These are phyloP conservation scores for Melastoma candidum DNA, from an alignment of 441 rosid genomes.

Conservation along the genomic window DNA sequence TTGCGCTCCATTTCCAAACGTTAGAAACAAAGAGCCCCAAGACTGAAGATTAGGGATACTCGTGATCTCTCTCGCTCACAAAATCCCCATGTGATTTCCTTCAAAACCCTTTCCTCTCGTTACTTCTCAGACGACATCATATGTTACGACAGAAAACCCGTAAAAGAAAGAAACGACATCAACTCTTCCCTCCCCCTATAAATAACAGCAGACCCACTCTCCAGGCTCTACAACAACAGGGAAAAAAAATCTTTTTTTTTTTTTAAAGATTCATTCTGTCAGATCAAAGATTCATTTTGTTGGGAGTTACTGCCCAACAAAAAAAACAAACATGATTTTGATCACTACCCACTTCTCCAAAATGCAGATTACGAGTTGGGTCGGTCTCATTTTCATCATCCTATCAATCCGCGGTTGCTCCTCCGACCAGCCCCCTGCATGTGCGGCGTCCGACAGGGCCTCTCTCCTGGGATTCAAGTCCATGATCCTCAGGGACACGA, in stretches of 20 bases:
- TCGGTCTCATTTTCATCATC: slow-evolving; percentile 34
- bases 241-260: no score
- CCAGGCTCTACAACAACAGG: no score
- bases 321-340: slow-evolving; percentile 11
- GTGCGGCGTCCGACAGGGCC: slow-evolving; percentile 57
- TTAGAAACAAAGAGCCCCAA: slow-evolving; percentile 23
- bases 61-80: slow-evolving; percentile 41
- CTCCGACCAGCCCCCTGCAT: slow-evolving; percentile 25
- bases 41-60: slow-evolving; percentile 24
- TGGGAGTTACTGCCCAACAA: no score
- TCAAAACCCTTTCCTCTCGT: slow-evolving; percentile 20
- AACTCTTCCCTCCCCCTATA: no score
- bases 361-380: slow-evolving; percentile 57
- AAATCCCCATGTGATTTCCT: slow-evolving; percentile 68
- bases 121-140: background rate
- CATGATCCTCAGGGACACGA: slow-evolving; percentile 60
- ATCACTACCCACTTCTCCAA: slow-evolving; percentile 17
- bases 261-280: no score
- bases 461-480: slow-evolving; percentile 75
- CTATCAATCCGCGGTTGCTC: slow-evolving; percentile 15
- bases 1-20: slow-evolving; percentile 50
- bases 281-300: no score
- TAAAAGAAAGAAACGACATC: no score
- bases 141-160: no score
- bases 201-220: no score